These are phyloP conservation scores for Trematosphaeria pertusa DNA, from an alignment of 2,329 filamentous ascomycete genomes.

Conservation along the genomic window DNA sequence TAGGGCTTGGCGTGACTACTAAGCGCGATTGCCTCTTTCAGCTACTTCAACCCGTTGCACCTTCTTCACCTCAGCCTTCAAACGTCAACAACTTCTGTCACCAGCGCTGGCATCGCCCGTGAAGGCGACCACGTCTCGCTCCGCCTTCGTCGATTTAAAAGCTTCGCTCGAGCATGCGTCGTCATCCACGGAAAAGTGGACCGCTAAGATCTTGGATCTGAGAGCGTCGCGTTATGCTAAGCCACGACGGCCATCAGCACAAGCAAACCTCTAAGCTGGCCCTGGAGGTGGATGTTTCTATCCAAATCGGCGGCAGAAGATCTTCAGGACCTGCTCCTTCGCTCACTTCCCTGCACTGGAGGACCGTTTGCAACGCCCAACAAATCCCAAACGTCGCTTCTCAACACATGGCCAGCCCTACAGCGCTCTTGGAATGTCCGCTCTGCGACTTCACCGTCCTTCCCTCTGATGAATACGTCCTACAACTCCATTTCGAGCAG, in stretches of 20 bases:
- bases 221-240: not conserved
- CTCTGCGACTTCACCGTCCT: constrained; percentile 42
- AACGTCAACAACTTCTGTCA: constrained; percentile 4
- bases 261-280: constrained; percentile 10
- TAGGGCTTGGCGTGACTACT: constrained; percentile 5
- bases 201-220: not conserved
- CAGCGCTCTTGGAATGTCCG: constrained; percentile 41
- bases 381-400: constrained; percentile 6
- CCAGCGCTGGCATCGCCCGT: no score
- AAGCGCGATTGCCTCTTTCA: constrained; percentile 15
- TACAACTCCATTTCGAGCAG: constrained; percentile 51
- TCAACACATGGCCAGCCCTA: constrained; percentile 23
- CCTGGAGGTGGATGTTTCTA: constrained; percentile 16
- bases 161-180: constrained; percentile 19
- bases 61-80: constrained; percentile 19
- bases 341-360: not conserved
- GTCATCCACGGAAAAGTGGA: constrained; percentile 14
- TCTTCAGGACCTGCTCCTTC: constrained; percentile 1
- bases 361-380: constrained; percentile 7
- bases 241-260: constrained; percentile 12
- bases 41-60: constrained; percentile 4
- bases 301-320: not conserved
- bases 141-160: constrained; percentile 2
- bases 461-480: constrained; percentile 38
- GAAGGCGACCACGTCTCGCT: no score